Percentiles rank a stretch among this genome's conserved stretches.
Conservation (phyloP, 177 flowering plant genomes). For the Vitis hybrid region DNA sequence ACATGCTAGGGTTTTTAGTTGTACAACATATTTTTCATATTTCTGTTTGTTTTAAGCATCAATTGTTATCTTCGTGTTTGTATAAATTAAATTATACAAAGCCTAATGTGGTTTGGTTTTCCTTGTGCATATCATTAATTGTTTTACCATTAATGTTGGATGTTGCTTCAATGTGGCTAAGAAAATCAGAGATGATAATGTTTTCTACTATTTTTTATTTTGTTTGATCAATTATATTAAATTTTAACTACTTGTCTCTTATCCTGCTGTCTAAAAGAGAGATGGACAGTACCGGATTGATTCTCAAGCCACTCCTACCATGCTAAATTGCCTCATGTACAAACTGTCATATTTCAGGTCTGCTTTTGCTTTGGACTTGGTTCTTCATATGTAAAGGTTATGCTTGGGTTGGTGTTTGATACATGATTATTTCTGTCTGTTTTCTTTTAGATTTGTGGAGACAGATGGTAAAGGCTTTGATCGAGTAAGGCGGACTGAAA, state of each 20-base stretch:
- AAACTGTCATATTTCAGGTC: slow-evolving; percentile 95
- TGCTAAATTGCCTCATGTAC: slow-evolving; percentile 97
- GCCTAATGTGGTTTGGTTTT: no score
- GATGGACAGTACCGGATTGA: slow-evolving; percentile 97
- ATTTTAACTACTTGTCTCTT: slow-evolving; percentile 3
- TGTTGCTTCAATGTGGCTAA: no score
- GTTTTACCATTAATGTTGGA: no score
- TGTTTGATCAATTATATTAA: neutral
- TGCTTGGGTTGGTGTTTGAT: neutral
- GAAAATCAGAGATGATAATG: neutral
- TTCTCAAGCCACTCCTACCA: slow-evolving; percentile 93
- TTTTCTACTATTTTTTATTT: neutral
- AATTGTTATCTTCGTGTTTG: no score
- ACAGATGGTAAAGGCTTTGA: slow-evolving; percentile 94
- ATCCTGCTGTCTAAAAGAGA: slow-evolving; percentile 47
- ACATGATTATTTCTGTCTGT: slow-evolving; percentile 1
- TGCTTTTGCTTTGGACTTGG: slow-evolving; percentile 8
- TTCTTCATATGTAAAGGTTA: neutral
- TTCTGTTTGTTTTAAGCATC: no score
- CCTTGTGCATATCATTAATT: no score
- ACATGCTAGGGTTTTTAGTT: no score
- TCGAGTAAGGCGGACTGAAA: slow-evolving; percentile 91
- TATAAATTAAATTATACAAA: no score
- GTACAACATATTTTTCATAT: no score
- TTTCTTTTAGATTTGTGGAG: slow-evolving; percentile 77